These are phyloP conservation scores for Sporothrix luriei DNA, from an alignment of 2,329 filamentous ascomycete genomes.

Conservation along the genomic window DNA sequence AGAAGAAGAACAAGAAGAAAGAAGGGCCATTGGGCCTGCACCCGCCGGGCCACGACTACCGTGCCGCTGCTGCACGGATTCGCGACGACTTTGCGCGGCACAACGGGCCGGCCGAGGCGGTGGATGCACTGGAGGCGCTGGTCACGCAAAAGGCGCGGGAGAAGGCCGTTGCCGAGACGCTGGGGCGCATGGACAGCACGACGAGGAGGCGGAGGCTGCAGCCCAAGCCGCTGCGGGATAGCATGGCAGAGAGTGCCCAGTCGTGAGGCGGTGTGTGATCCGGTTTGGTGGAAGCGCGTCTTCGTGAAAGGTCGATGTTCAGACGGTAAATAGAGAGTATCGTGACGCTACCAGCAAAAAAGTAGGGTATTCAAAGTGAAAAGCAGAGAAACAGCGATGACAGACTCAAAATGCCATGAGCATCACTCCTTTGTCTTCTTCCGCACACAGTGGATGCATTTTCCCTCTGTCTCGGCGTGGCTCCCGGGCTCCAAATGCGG, in stretches of 20 bases:
- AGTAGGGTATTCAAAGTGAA: too few relatives aligned
- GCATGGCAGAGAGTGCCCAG: neutral
- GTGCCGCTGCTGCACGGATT: slow-evolving; percentile 29
- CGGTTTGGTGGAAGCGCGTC: too few relatives aligned
- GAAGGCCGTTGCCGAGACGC: neutral
- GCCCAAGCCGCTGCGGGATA: slow-evolving; percentile 3
- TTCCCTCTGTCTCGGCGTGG: neutral
- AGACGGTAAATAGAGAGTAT: too few relatives aligned
- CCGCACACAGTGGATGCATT: neutral
- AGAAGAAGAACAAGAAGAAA: neutral
- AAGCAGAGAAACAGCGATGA: neutral
- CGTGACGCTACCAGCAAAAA: too few relatives aligned
- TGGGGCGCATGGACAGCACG: slow-evolving; percentile 9
- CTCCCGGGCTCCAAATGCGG: neutral
- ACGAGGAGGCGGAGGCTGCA: slow-evolving; percentile 9
- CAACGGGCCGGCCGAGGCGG: slow-evolving; percentile 32
- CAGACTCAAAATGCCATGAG: too few relatives aligned
- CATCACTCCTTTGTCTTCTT: too few relatives aligned
- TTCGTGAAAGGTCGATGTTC: too few relatives aligned
- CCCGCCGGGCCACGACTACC: slow-evolving; percentile 26
- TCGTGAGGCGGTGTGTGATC: neutral
- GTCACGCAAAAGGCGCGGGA: slow-evolving; percentile 24
- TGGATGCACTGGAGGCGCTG: slow-evolving; percentile 31
- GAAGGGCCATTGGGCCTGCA: neutral
- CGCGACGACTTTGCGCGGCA: slow-evolving; percentile 34